Percentiles rank a stretch among this genome's conserved stretches.
phyloP scores from a whole-genome alignment of 352 stramenopile genomes.

The Vaucheria bursata region DNA sequence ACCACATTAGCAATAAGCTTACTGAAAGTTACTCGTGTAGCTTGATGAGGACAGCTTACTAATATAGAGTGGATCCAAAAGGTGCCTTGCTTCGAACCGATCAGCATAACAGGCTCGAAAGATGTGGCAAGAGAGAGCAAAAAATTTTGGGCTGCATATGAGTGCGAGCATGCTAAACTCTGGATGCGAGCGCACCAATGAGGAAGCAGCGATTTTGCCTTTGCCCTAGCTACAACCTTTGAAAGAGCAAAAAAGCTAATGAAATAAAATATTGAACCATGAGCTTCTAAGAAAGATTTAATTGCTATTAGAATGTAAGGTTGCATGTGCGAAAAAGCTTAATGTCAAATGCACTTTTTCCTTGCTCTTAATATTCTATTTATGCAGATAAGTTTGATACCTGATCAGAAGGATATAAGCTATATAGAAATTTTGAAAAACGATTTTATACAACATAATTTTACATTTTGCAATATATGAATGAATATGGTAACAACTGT shows the following conservation, averaged over 20 bases:
- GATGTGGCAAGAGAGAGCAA: conserved; percentile 13
- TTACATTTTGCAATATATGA: no score
- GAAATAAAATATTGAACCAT: not conserved
- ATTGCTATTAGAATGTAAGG: not conserved
- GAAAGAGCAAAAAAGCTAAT: not conserved
- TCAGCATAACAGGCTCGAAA: not conserved
- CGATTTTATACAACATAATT: no score
- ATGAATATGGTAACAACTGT: no score
- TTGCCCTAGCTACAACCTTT: conserved; percentile 22
- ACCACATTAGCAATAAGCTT: not conserved
- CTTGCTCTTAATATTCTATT: not conserved
- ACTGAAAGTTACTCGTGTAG: not conserved
- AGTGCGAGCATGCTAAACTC: conserved; percentile 11
- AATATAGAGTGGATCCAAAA: not conserved
- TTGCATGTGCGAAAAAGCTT: not conserved
- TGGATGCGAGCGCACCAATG: conserved; percentile 27
- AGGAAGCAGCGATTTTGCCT: conserved; percentile 11
- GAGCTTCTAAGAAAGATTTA: not conserved
- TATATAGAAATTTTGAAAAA: no score
- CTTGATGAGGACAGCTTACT: not conserved
- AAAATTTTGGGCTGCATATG: conserved; percentile 23
- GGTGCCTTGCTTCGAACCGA: not conserved
- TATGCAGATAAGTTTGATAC: not conserved
- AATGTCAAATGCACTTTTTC: not conserved
- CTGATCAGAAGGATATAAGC: not conserved